Conservation (phyloP, 2,329 filamentous ascomycete genomes). For the Colletotrichum siamense region DNA sequence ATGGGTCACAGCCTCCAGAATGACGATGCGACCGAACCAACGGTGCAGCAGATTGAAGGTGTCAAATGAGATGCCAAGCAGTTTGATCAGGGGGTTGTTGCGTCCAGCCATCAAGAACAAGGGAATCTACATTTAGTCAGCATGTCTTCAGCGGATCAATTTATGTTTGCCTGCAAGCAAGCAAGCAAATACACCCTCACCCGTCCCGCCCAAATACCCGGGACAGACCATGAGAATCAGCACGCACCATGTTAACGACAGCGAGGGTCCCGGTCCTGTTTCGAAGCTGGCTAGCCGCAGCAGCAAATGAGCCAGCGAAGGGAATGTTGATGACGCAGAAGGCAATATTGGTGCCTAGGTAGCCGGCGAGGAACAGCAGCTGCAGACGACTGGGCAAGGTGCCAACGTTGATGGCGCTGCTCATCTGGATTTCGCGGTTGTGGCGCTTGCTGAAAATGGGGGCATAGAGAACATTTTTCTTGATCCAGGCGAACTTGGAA, state of each 20-base stretch:
- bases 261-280: constrained; percentile 75
- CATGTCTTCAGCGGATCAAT: constrained; percentile 4
- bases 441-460: constrained; percentile 70
- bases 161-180: background rate
- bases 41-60: constrained; percentile 83
- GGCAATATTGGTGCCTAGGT: constrained; percentile 71
- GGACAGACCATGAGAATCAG: background rate
- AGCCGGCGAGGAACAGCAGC: constrained; percentile 61
- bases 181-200: background rate
- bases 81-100: constrained; percentile 78
- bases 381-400: constrained; percentile 73
- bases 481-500: constrained; percentile 61
- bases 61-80: constrained; percentile 79
- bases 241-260: constrained; percentile 73
- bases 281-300: constrained; percentile 57
- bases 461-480: constrained; percentile 70
- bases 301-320: constrained; percentile 52
- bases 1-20: constrained; percentile 72
- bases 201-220: background rate
- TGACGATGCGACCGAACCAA: constrained; percentile 80
- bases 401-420: constrained; percentile 63
- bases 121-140: constrained; percentile 50
- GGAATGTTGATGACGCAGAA: constrained; percentile 76
- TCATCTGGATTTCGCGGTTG: constrained; percentile 70
- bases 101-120: constrained; percentile 76